Evolutionary conservation across 2,329 filamentous ascomycete species (phyloP).

Genomic region (Aspergillus sp.): DNA sequence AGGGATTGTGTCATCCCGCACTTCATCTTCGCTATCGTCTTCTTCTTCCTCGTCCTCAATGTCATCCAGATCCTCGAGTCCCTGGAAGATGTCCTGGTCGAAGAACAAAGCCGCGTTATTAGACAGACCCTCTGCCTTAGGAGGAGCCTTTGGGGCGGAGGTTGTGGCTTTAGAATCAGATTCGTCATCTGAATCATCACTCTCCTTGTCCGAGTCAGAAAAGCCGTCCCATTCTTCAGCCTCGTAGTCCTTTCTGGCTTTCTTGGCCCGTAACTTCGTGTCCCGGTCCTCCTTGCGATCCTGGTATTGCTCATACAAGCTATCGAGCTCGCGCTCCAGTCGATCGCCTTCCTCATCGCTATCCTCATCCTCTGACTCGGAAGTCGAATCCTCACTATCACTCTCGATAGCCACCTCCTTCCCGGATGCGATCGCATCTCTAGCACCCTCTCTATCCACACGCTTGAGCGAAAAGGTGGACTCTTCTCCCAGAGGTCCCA

Average conservation of each 20-base stretch:
- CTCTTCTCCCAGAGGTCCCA: slow-evolving; percentile 73
- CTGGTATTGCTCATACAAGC: slow-evolving; percentile 82
- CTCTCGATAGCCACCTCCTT: slow-evolving; percentile 68
- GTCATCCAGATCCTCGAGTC: slow-evolving; percentile 67
- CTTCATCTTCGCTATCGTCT: slow-evolving; percentile 36
- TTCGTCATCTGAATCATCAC: slow-evolving; percentile 60
- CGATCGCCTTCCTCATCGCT: slow-evolving; percentile 77
- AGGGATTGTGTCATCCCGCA: slow-evolving; percentile 13
- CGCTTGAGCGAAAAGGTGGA: slow-evolving; percentile 83
- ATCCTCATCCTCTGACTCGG: slow-evolving; percentile 58
- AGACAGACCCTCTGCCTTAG: slow-evolving; percentile 60
- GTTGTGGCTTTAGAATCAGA: slow-evolving; percentile 36
- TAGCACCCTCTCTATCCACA: slow-evolving; percentile 71
- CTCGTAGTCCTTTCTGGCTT: slow-evolving; percentile 74
- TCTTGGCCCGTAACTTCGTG: slow-evolving; percentile 87
- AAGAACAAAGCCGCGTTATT: slow-evolving; percentile 87
- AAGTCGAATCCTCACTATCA: slow-evolving; percentile 60
- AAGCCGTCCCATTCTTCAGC: slow-evolving; percentile 94
- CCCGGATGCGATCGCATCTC: slow-evolving; percentile 69
- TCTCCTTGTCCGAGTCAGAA: slow-evolving; percentile 62
- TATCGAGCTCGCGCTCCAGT: slow-evolving; percentile 81
- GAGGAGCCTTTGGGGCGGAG: slow-evolving; percentile 32
- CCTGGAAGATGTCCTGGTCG: slow-evolving; percentile 90
- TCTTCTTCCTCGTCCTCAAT: slow-evolving; percentile 55
- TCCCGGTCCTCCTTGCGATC: slow-evolving; percentile 76